These are phyloP conservation scores for Fonsecaea monophora DNA, from an alignment of 2,329 filamentous ascomycete species.

Conservation along the genomic window DNA sequence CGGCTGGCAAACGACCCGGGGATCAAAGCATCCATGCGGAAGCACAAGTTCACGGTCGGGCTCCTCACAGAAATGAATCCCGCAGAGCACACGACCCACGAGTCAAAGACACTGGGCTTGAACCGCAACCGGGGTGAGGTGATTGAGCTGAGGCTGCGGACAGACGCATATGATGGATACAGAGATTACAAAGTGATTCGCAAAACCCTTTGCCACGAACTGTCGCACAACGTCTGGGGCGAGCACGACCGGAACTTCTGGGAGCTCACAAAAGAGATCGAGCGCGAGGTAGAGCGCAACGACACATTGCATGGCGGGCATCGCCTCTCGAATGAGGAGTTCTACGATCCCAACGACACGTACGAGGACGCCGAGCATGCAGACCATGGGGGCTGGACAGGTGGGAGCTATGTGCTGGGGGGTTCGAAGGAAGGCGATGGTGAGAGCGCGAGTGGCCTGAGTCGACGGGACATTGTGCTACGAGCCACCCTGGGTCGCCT, in stretches of 20 bases:
- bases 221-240: constrained; percentile 87
- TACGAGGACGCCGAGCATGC: constrained; percentile 61
- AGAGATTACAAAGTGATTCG: constrained; percentile 90
- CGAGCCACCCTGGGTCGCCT: constrained; percentile 61
- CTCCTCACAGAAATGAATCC: constrained; percentile 97
- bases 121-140: constrained; percentile 89
- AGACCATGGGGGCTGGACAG: constrained; percentile 78
- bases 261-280: constrained; percentile 82
- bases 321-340: constrained; percentile 65
- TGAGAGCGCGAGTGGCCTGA: constrained; percentile 58
- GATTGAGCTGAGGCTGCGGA: constrained; percentile 88
- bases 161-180: constrained; percentile 92
- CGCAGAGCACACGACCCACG: constrained; percentile 77
- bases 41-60: constrained; percentile 82
- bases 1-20: constrained; percentile 82
- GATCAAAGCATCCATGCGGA: constrained; percentile 81
- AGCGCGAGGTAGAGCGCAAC: constrained; percentile 79
- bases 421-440: constrained; percentile 52
- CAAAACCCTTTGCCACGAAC: constrained; percentile 91
- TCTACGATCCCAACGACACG: constrained; percentile 62
- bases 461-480: constrained; percentile 75
- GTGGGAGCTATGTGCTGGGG: constrained; percentile 78
- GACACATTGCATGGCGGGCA: constrained; percentile 79
- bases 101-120: constrained; percentile 81
- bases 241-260: constrained; percentile 89